These are phyloP conservation scores for Rhodotorula sp. DNA, from an alignment of 1,284 basidiomycete genomes.

Conservation along the genomic window DNA sequence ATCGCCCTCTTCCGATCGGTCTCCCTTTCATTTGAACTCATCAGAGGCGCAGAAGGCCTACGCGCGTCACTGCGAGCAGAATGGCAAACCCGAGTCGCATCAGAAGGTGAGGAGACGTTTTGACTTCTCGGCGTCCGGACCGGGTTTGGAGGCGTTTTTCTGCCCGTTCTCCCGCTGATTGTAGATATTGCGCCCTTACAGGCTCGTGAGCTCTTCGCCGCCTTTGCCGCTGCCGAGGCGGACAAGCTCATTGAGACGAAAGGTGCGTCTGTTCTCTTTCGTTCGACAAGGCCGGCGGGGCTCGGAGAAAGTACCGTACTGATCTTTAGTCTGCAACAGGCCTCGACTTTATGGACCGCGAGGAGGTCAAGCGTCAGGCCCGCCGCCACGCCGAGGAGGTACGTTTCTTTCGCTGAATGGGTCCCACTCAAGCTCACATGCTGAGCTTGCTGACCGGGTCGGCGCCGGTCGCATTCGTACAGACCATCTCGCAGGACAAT, in stretches of 20 bases:
- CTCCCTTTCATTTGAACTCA: neutral
- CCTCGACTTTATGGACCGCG: slow-evolving; percentile 27
- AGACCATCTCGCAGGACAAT: neutral
- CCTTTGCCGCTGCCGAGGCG: slow-evolving; percentile 49
- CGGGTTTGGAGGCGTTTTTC: neutral
- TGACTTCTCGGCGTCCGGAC: neutral
- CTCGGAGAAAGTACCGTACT: neutral
- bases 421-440: neutral
- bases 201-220: slow-evolving; percentile 49
- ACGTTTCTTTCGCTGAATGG: neutral
- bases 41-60: slow-evolving; percentile 43
- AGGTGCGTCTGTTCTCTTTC: neutral
- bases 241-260: slow-evolving; percentile 49
- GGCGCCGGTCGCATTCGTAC: too few species aligned
- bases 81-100: slow-evolving; percentile 43
- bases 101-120: slow-evolving; percentile 13
- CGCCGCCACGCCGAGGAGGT: slow-evolving; percentile 27
- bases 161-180: too few species aligned
- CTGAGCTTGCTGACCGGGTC: neutral
- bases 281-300: neutral
- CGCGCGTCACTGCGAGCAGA: slow-evolving; percentile 46
- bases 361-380: slow-evolving; percentile 33
- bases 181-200: too few species aligned
- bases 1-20: neutral
- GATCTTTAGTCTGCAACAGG: neutral